A percentile compares a stretch with the other conserved stretches of the same genome.
Evolutionary conservation across 2,329 filamentous ascomycete species (phyloP).

Genomic region (Fusarium anguioides): DNA sequence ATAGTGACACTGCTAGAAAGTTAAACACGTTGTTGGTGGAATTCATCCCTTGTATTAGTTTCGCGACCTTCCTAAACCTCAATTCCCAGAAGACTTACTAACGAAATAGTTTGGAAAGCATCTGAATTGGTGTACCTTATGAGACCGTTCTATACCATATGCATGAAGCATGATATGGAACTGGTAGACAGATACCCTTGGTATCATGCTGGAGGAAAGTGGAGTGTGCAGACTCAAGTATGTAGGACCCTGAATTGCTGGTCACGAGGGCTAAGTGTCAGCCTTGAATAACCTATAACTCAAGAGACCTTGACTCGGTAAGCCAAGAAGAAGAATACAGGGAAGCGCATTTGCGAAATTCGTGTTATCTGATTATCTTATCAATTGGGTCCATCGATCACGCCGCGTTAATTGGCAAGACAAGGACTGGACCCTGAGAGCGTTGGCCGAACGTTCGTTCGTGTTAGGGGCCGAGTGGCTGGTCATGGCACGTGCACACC

Average conservation of each 20-base stretch:
- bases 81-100: no score
- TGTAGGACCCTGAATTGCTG: neutral
- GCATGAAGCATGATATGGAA: neutral
- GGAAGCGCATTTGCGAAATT: neutral
- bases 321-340: neutral
- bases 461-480: conserved; percentile 22
- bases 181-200: neutral
- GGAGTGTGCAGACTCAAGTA: neutral
- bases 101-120: neutral
- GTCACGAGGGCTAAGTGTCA: neutral
- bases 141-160: neutral
- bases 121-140: no score
- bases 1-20: no score
- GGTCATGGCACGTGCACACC: conserved; percentile 41
- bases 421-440: conserved; percentile 27
- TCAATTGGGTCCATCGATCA: conserved; percentile 7
- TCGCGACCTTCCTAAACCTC: neutral
- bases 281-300: neutral
- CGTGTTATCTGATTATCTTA: conserved; percentile 41
- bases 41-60: neutral
- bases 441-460: conserved; percentile 2
- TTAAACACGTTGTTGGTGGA: no score
- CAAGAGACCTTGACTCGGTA: neutral
- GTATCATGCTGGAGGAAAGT: neutral
- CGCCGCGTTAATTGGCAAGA: neutral